Conservation (phyloP, 495 filamentous ascomycete genomes). For the Aspergillus panamensis region DNA sequence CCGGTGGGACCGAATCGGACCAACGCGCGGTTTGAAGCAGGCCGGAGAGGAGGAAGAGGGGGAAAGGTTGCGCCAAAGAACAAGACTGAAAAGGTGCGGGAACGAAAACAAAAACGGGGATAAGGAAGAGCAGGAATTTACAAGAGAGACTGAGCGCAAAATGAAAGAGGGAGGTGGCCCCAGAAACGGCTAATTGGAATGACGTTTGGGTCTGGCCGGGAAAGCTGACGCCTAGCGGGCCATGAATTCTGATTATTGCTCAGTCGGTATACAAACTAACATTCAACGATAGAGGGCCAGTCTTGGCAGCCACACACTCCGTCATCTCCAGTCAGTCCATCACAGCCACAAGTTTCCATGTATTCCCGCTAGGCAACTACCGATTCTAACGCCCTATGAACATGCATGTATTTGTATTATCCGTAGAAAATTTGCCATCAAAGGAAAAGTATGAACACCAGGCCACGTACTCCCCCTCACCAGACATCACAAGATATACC, state of each 20-base stretch:
- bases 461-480: background rate
- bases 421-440: background rate
- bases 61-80: constrained; percentile 5
- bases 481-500: no score
- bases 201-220: constrained; percentile 22
- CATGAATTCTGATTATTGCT: constrained; percentile 1
- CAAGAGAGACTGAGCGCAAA: background rate
- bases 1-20: constrained; percentile 26
- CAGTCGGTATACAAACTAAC: background rate
- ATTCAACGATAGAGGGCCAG: background rate
- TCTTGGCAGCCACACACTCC: constrained; percentile 11
- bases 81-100: background rate
- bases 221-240: constrained; percentile 40
- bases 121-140: constrained; percentile 16
- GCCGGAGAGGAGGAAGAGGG: constrained; percentile 15
- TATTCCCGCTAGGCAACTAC: constrained; percentile 11
- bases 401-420: no score
- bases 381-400: background rate
- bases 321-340: constrained; percentile 3
- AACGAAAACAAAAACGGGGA: constrained; percentile 11
- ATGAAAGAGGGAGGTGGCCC: background rate
- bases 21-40: constrained; percentile 20
- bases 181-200: constrained; percentile 6
- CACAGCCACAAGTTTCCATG: background rate
- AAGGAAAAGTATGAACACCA: background rate